phyloP scores from a whole-genome alignment of 306 rosid genomes.

The Calophaca sinica region DNA sequence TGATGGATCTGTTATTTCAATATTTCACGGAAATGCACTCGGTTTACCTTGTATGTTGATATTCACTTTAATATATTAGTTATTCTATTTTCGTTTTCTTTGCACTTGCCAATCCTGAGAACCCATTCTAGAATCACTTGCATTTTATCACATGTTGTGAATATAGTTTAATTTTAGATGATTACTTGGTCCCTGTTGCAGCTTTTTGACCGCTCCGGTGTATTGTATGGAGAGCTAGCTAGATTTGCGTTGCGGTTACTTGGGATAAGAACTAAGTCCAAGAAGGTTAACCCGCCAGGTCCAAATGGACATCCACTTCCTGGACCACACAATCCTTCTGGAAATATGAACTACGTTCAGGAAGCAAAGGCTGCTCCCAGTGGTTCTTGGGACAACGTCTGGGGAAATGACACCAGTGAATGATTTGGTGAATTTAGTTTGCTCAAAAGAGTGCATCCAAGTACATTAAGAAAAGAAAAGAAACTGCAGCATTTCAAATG shows the following conservation, averaged over 20 bases:
- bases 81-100: background rate
- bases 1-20: constrained; percentile 13
- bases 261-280: constrained; percentile 68
- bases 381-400: constrained; percentile 92
- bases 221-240: constrained; percentile 93
- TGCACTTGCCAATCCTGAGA: constrained; percentile 14
- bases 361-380: constrained; percentile 73
- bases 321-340: constrained; percentile 52
- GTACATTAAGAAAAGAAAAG: constrained; percentile 42
- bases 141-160: constrained; percentile 18
- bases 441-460: constrained; percentile 21
- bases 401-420: constrained; percentile 64
- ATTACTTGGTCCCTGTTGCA: constrained; percentile 51
- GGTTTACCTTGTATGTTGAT: background rate
- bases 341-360: constrained; percentile 64
- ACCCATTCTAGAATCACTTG: background rate
- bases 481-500: constrained; percentile 33
- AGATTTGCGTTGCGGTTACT: constrained; percentile 83
- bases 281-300: constrained; percentile 60
- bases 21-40: background rate
- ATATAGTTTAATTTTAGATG: constrained; percentile 18
- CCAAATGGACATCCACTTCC: constrained; percentile 69
- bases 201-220: constrained; percentile 90
- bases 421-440: constrained; percentile 43
- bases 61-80: constrained; percentile 5